phyloP scores from a whole-genome alignment of 257 asterid genomes.

The Solanum raphanifolium region DNA sequence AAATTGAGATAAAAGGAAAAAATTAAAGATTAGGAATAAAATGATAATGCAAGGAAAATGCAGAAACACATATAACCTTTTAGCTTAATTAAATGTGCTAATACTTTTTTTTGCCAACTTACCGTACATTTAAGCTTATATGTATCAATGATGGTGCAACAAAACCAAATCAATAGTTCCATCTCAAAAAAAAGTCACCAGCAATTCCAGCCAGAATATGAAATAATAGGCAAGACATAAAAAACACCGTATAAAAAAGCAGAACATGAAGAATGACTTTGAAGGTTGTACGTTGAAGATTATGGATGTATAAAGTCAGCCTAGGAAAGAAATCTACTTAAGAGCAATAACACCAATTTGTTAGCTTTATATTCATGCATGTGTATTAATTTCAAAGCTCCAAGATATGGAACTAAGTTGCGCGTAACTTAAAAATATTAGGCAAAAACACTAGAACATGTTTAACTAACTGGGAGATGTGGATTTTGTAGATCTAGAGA shows the following conservation, averaged over 20 bases:
- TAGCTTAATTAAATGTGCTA: no score
- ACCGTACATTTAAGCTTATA: no score
- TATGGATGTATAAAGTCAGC: background rate
- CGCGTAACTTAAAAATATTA: background rate
- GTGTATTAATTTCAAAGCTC: background rate
- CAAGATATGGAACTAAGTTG: background rate
- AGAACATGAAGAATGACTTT: background rate
- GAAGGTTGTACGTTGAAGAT: background rate
- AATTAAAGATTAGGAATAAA: no score
- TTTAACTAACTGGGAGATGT: background rate
- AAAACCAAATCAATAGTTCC: no score
- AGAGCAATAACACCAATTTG: background rate
- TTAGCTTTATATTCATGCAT: background rate
- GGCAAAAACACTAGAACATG: background rate
- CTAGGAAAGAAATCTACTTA: background rate
- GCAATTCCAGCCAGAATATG: constrained; percentile 68
- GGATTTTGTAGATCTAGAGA: no score
- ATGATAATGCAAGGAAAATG: no score
- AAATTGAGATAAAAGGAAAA: no score
- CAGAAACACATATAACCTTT: no score
- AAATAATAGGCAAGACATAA: background rate
- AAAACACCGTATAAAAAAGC: background rate
- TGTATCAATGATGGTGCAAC: no score
- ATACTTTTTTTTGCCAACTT: no score
- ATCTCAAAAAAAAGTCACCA: constrained; percentile 4